Base-by-base conservation (phyloP, 164 flowering plant genomes). In the Sextonia rubra region DNA sequence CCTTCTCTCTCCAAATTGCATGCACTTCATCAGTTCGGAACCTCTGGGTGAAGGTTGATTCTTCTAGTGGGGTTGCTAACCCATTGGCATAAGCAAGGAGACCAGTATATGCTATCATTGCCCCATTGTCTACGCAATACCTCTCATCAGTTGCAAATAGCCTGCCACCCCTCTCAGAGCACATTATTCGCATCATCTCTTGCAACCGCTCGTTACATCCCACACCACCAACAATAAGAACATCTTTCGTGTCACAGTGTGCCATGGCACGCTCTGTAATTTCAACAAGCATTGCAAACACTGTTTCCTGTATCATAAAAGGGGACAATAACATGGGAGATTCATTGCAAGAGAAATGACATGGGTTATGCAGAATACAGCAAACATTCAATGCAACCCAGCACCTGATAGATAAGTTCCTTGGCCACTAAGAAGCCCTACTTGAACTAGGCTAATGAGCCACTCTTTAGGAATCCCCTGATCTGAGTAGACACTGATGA, bases 191-290 rank as follows among this genome's bases (percentile, higher is more conserved):
- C 98, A 93, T 95, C 99, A 93, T 95, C 79, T 88, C 97, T 76
- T 95, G 99, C 82, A 93, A 80, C 15, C 98, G 86, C 79, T 86
- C 92, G 76, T 95, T 95, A 81, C 99, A 95, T n/a, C 99, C 99
- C 9, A 95, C 99, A 66, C 99, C 99, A 56, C 99, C 99, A 69
- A 93, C 99, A 76, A 95, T 94, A 17, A 94, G 87, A 70, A 92
- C 95, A 78, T 94, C 98, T 71, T 87, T 91, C 79, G 77, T 85
- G 83, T 94, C 98, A 74, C 97, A 92, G 52, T 94, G 98, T 30
- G 98, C 98, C 97, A 94, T 94, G 60, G 98, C 98, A 47, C 98
- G 84, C 74, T 94, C 98, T 4, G 97, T 94, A 7, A 94, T 94
- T 86, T 94, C 98, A 80, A 94, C 99, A 60, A 95, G 94, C 99